Percentiles rank a stretch among this genome's conserved stretches.
Conservation (phyloP, 208 protist species). For the Wallacemonas rigidus region DNA sequence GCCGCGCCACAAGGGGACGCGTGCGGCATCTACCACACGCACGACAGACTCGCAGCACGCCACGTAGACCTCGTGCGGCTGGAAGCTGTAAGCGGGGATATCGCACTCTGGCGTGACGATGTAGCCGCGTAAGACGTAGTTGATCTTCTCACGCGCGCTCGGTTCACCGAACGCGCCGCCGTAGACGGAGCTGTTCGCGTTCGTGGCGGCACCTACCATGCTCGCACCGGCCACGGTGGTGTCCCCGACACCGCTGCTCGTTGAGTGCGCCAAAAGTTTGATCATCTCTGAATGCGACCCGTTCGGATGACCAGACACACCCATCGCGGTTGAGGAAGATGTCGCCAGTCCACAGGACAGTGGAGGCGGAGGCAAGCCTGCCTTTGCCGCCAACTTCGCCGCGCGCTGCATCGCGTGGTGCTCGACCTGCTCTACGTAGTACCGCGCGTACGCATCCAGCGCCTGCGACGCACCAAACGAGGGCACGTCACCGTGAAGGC, state of each 20-base stretch:
- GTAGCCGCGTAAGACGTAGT: constrained; percentile 55
- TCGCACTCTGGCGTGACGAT: constrained; percentile 25
- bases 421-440: constrained; percentile 36
- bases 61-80: constrained; percentile 56
- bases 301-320: neutral
- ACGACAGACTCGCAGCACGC: constrained; percentile 48
- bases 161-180: neutral
- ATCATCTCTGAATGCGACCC: neutral
- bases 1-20: neutral
- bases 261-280: neutral
- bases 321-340: neutral
- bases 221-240: too few species aligned
- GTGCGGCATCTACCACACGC: constrained; percentile 29
- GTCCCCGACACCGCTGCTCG: too few species aligned
- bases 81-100: constrained; percentile 27
- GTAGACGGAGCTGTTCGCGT: neutral
- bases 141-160: constrained; percentile 23
- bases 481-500: constrained; percentile 34
- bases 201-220: neutral
- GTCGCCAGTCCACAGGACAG: neutral
- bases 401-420: constrained; percentile 31
- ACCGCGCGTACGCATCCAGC: constrained; percentile 29
- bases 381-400: constrained; percentile 20
- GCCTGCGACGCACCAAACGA: constrained; percentile 23
- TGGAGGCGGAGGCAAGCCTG: neutral